Evolutionary conservation across 768 basidiomycete genomes (phyloP).

Genomic region (Tulasnella calospora): DNA sequence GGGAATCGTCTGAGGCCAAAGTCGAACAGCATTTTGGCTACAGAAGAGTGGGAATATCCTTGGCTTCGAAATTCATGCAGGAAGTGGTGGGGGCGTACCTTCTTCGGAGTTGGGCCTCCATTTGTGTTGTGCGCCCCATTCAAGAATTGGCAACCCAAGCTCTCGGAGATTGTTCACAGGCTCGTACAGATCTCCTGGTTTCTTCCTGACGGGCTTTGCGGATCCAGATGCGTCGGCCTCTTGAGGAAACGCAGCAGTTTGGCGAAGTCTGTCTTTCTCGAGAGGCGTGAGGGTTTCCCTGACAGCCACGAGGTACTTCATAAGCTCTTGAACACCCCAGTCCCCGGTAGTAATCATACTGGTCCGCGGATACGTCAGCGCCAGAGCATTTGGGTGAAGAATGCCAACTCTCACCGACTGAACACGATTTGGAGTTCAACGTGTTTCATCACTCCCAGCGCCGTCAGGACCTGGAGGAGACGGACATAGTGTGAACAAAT

Average conservation of each 20-base stretch:
- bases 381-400: no score
- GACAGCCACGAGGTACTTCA: slow-evolving; percentile 82
- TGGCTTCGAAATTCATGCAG: background rate
- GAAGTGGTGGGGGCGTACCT: slow-evolving; percentile 46
- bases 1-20: slow-evolving; percentile 47
- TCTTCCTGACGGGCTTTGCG: slow-evolving; percentile 30
- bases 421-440: slow-evolving; percentile 94
- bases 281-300: slow-evolving; percentile 54
- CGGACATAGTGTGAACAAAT: background rate
- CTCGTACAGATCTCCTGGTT: slow-evolving; percentile 65
- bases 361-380: background rate
- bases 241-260: slow-evolving; percentile 70
- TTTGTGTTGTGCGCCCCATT: slow-evolving; percentile 74
- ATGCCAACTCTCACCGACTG: slow-evolving; percentile 51
- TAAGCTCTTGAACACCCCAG: slow-evolving; percentile 81
- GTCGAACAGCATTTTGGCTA: slow-evolving; percentile 26
- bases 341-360: slow-evolving; percentile 88
- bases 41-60: background rate
- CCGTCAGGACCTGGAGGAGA: slow-evolving; percentile 44
- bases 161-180: slow-evolving; percentile 66
- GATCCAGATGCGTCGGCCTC: slow-evolving; percentile 39
- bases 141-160: slow-evolving; percentile 73
- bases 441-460: slow-evolving; percentile 81
- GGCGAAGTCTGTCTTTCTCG: slow-evolving; percentile 52
- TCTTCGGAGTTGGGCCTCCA: slow-evolving; percentile 84